A percentile compares a stretch with the other conserved stretches of the same genome.
Conservation (phyloP, 495 filamentous ascomycete genomes). For the Neurospora intermedia region DNA sequence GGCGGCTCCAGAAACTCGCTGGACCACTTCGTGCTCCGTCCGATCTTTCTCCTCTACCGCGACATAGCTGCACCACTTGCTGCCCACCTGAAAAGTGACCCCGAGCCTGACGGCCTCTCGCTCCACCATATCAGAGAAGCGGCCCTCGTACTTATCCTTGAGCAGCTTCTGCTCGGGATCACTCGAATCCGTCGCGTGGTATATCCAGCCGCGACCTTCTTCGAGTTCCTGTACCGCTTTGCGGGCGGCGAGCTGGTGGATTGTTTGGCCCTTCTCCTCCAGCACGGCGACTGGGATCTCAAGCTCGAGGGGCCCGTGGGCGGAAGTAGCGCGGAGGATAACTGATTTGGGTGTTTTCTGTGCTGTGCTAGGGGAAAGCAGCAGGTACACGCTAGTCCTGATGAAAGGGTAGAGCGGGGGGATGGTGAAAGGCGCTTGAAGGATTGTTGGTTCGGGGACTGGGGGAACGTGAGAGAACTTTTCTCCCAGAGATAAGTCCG, state of each 20-base stretch:
- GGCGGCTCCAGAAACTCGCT: not conserved
- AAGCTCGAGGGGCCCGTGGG: conserved; percentile 45
- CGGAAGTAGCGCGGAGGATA: conserved; percentile 42
- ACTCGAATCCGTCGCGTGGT: conserved; percentile 31
- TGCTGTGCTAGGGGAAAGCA: conserved; percentile 40
- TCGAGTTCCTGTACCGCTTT: conserved; percentile 60
- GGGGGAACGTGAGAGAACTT: conserved; percentile 39
- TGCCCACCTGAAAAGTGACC: conserved; percentile 50
- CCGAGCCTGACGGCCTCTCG: conserved; percentile 55
- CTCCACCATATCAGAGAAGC: conserved; percentile 44
- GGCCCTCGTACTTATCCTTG: conserved; percentile 35
- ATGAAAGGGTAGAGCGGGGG: conserved; percentile 55
- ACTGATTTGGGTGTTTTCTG: conserved; percentile 43
- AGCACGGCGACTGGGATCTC: conserved; percentile 50
- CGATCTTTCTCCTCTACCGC: conserved; percentile 41
- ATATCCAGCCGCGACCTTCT: conserved; percentile 56
- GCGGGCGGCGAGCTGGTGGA: conserved; percentile 60
- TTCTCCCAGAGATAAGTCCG: conserved; percentile 14
- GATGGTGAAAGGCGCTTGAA: conserved; percentile 53
- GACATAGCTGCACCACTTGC: conserved; percentile 62
- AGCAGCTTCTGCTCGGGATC: conserved; percentile 32
- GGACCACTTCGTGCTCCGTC: not conserved
- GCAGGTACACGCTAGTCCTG: conserved; percentile 51
- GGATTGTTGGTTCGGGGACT: conserved; percentile 39
- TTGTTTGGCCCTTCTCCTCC: conserved; percentile 37